Conservation (phyloP, 2,329 filamentous ascomycete species). For the Fusarium beomiforme region DNA sequence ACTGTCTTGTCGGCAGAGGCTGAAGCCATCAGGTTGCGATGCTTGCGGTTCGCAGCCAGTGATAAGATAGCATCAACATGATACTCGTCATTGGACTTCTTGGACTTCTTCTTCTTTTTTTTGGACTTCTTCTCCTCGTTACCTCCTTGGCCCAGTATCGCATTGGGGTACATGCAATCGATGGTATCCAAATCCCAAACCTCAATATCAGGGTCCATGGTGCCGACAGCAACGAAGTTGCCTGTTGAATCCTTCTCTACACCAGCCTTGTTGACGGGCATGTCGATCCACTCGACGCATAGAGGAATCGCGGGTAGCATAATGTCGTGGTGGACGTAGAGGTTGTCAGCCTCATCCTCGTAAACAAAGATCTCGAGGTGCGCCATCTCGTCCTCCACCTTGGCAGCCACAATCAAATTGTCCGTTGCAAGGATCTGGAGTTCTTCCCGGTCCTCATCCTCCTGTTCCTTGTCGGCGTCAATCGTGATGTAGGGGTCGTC, state of each 20-base stretch:
- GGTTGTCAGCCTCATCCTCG: constrained; percentile 92
- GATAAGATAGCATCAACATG: constrained; percentile 95
- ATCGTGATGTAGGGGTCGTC: constrained; percentile 98
- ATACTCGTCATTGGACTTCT: constrained; percentile 89
- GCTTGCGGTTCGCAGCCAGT: constrained; percentile 89
- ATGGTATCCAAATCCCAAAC: constrained; percentile 97
- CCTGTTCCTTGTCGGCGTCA: constrained; percentile 73
- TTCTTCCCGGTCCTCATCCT: constrained; percentile 91
- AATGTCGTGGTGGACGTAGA: constrained; percentile 99
- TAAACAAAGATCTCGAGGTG: constrained; percentile 98
- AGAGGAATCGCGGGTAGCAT: constrained; percentile 98
- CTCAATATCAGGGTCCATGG: constrained; percentile 98
- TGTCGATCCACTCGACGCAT: constrained; percentile 93
- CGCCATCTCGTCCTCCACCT: constrained; percentile 96
- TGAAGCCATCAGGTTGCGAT: constrained; percentile 93
- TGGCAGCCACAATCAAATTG: constrained; percentile 90
- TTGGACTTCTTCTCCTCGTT: constrained; percentile 73
- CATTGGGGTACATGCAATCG: constrained; percentile 98
- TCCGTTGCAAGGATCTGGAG: constrained; percentile 92
- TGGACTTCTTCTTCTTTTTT: constrained; percentile 91
- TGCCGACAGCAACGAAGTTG: constrained; percentile 95
- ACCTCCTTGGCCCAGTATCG: constrained; percentile 84
- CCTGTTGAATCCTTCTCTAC: constrained; percentile 73
- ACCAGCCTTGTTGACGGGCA: constrained; percentile 80
- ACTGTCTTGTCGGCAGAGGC: constrained; percentile 96